Evolutionary conservation across 2,329 filamentous ascomycete species (phyloP).

Genomic region (Penicillium freii): DNA sequence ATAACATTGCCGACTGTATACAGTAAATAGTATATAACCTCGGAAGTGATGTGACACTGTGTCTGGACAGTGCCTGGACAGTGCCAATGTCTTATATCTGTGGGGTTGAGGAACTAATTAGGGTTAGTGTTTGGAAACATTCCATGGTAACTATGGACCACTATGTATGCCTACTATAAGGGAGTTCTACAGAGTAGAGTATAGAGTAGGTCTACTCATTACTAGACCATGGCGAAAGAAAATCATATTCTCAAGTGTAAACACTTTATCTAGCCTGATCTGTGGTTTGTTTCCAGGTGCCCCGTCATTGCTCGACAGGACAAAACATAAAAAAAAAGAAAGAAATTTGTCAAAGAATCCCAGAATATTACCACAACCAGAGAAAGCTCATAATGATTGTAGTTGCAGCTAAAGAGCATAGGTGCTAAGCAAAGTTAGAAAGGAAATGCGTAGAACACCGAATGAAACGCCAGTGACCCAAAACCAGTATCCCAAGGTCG

Average conservation of each 20-base stretch:
- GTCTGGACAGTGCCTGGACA: not conserved
- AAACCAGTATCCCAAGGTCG: conserved; percentile 14
- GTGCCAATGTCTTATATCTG: not conserved
- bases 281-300: not conserved
- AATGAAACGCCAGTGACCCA: conserved; percentile 23
- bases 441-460: conserved; percentile 23
- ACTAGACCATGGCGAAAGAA: not conserved
- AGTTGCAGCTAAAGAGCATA: conserved; percentile 16
- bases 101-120: not conserved
- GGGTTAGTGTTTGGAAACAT: not conserved
- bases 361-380: conserved; percentile 2
- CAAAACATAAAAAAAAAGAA: not conserved
- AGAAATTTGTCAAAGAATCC: not conserved
- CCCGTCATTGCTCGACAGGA: not conserved
- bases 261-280: conserved; percentile 1
- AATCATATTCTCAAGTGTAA: not conserved
- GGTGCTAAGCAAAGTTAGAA: conserved; percentile 16
- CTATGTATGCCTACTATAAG: no score
- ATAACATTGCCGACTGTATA: not conserved
- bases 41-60: not conserved
- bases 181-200: not conserved
- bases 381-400: conserved; percentile 2
- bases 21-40: not conserved
- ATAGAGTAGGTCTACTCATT: not conserved
- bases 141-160: not conserved